Evolutionary conservation across 345 rosid genomes (phyloP), one percentile per base, ranked within the genome.

Genomic region (Eucalyptus decipiens): DNA sequence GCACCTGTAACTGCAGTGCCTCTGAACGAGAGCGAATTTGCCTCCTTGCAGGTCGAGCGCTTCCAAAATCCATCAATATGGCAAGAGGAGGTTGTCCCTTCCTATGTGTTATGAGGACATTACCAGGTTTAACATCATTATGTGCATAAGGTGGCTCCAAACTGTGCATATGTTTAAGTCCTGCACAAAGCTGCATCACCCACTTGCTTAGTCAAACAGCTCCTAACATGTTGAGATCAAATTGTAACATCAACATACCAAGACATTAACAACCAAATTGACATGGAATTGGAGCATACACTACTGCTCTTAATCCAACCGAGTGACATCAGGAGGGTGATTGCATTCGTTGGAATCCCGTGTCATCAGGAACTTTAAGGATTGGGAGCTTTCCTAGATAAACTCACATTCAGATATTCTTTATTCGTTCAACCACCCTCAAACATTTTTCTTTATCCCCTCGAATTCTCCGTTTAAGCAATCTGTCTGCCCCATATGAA

Each of bases 111-210:
- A 96, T 90, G 87, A 95, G 99, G 88, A 98, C 93, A 91, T 98
- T 98, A 43, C 99, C 99, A 86, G 99, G 98, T 94, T 98, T 98
- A 89, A 98, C 98, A 94, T 98, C 99, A 94, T 98, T 97, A 94
- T 98, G 99, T 88, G 99, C 99, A 92, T 96, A 96, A 87, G 99
- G 98, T 87, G 99, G 99, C 88, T 95, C 97, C 91, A 96, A 93
- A 88, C 94, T 88, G 90, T 97, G 99, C 99, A 98, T 97, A 92
- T 98, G 99, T 92, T 95, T 95, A 86, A 98, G 95, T 90, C 99
- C 99, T 90, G 97, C 98, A 92, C 99, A 97, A 89, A 98, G 96
- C 99, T 98, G 94, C 86, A 86, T 87, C 86, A 88, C 89, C 81
- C 32, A 62, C 88, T 90, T 89, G 90, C 85, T 89, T 60, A 76